Evolutionary conservation across 1,284 basidiomycete species (phyloP).

Genomic region (Leccinum griseonigrum): DNA sequence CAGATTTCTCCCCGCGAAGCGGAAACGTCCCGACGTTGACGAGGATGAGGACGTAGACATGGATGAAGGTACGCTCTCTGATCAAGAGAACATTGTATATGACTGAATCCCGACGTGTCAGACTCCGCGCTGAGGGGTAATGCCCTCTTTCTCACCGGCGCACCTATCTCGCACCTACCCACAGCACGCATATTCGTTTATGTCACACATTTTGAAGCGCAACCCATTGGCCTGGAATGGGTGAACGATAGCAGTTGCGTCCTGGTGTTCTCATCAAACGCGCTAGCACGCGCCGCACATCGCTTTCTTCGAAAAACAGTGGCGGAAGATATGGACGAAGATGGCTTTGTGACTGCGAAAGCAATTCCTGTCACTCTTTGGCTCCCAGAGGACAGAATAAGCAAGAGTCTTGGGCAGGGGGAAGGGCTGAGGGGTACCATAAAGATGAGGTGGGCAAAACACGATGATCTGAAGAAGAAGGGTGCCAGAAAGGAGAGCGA

Average conservation of each 20-base stretch:
- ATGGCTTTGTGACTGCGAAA: conserved; percentile 59
- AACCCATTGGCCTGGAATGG: conserved; percentile 74
- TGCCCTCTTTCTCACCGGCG: conserved; percentile 67
- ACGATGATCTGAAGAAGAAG: conserved; percentile 68
- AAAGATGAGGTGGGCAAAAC: conserved; percentile 68
- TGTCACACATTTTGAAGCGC: conserved; percentile 65
- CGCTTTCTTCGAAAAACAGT: conserved; percentile 48
- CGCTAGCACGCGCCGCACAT: conserved; percentile 51
- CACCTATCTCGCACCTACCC: conserved; percentile 65
- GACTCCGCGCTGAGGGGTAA: conserved; percentile 49
- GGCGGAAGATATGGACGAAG: conserved; percentile 50
- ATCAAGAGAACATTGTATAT: not conserved
- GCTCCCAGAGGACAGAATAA: conserved; percentile 77
- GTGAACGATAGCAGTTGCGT: conserved; percentile 77
- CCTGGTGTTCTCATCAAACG: conserved; percentile 61
- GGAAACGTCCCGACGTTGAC: conserved; percentile 47
- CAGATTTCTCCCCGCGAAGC: conserved; percentile 45
- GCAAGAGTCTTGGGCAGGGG: conserved; percentile 59
- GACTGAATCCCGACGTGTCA: conserved; percentile 11
- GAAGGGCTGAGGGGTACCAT: conserved; percentile 62
- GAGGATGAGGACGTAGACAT: conserved; percentile 46
- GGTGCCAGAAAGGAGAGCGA: conserved; percentile 66
- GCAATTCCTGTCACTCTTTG: conserved; percentile 67
- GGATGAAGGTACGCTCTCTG: conserved; percentile 37
- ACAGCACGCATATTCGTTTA: conserved; percentile 75